Evolutionary conservation across 2,329 filamentous ascomycete genomes (phyloP).

Genomic region (Cladophialophora yegresii): DNA sequence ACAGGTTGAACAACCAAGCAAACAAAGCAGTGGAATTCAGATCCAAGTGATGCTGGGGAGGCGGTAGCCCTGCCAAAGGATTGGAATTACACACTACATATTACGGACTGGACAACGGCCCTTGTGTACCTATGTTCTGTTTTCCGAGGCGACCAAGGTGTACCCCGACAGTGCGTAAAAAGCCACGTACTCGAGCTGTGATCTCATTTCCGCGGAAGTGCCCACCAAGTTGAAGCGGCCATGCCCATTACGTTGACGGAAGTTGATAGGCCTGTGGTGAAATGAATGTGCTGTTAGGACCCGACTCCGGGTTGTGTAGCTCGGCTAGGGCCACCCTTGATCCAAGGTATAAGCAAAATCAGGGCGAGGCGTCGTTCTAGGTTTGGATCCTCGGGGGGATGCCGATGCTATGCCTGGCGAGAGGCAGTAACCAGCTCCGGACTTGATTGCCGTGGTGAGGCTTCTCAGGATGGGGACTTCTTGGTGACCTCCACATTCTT

Average conservation of each 20-base stretch:
- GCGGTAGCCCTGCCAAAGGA: not conserved
- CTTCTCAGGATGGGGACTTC: not conserved
- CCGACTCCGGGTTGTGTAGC: not conserved
- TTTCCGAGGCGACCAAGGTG: not conserved
- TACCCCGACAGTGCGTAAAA: not conserved
- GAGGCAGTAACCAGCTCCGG: not conserved
- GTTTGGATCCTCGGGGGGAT: not conserved
- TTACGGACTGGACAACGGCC: not conserved
- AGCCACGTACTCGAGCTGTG: not conserved
- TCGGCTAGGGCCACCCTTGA: not conserved
- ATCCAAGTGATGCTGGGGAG: not conserved
- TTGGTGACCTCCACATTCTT: not conserved
- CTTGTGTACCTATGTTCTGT: not conserved
- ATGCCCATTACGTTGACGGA: not conserved
- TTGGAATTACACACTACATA: conserved; percentile 1
- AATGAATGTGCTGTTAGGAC: not conserved
- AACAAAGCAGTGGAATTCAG: not conserved
- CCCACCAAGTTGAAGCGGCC: not conserved
- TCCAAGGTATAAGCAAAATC: not conserved
- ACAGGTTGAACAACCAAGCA: no score
- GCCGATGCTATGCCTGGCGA: not conserved
- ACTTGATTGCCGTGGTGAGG: not conserved
- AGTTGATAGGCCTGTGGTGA: not conserved
- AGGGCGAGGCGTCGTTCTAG: not conserved
- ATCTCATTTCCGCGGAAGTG: not conserved